Evolutionary conservation across 2,329 filamentous ascomycete genomes (phyloP).

Genomic region (Gaeumannomyces sp.): DNA sequence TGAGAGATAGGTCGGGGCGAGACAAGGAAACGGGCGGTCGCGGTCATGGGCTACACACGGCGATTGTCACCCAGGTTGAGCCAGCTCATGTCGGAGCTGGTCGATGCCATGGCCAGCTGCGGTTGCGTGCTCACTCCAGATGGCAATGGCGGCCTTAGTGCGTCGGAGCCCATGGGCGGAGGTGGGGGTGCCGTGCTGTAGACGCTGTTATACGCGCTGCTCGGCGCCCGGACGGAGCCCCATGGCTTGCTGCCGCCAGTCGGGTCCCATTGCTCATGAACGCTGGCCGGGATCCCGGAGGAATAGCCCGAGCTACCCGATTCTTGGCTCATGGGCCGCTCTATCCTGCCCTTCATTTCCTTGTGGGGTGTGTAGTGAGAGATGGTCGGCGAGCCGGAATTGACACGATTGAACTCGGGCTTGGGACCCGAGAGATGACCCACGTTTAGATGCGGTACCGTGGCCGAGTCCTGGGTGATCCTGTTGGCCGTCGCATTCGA

Average conservation of each 20-base stretch:
- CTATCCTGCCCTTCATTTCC: constrained; percentile 55
- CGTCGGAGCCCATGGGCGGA: constrained; percentile 20
- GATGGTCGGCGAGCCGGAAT: constrained; percentile 64
- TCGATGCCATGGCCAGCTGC: constrained; percentile 42
- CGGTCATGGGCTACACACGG: not conserved
- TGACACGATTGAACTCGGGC: constrained; percentile 58
- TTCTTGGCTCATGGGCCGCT: constrained; percentile 46
- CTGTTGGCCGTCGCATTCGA: constrained; percentile 27
- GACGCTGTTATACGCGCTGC: constrained; percentile 41
- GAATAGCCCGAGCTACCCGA: constrained; percentile 51
- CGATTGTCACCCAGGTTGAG: constrained; percentile 56
- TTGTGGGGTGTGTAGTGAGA: constrained; percentile 49
- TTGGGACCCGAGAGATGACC: constrained; percentile 43
- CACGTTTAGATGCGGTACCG: constrained; percentile 62
- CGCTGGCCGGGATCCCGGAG: constrained; percentile 60
- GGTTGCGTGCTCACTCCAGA: constrained; percentile 41
- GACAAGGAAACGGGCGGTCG: not conserved
- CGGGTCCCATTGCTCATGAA: constrained; percentile 50
- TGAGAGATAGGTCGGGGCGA: not conserved
- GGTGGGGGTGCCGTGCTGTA: constrained; percentile 38
- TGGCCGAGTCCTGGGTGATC: constrained; percentile 60
- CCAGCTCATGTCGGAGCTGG: constrained; percentile 70
- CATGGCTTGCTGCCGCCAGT: constrained; percentile 37
- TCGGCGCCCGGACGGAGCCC: constrained; percentile 43
- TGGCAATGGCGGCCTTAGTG: constrained; percentile 20